Evolutionary conservation across 139 green algal species (phyloP).

Genomic region (Tetratostichococcus sp.): DNA sequence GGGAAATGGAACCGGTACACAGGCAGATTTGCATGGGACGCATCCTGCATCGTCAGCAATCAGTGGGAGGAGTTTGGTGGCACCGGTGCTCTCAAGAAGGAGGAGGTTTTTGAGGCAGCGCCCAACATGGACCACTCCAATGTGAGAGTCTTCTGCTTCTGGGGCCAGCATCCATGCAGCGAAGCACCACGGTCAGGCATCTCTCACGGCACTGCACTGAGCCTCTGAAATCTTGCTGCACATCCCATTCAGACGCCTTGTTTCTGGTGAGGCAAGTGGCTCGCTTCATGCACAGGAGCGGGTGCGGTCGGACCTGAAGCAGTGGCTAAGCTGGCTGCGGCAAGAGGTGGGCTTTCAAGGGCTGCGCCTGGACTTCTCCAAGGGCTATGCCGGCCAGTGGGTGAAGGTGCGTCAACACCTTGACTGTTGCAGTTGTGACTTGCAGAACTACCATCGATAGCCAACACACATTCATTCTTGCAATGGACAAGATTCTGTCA

Average conservation of each 20-base stretch:
- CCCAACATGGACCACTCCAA: slow-evolving; percentile 10
- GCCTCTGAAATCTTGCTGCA: neutral
- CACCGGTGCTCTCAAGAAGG: slow-evolving; percentile 2
- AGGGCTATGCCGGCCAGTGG: slow-evolving; percentile 41
- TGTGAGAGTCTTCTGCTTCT: neutral
- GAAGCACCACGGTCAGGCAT: no score
- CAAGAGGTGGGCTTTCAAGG: slow-evolving; percentile 57
- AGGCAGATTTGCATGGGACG: slow-evolving; percentile 4
- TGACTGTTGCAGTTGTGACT: no score
- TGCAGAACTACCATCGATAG: no score
- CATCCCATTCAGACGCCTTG: neutral
- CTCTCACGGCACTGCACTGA: no score
- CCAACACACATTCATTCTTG: no score
- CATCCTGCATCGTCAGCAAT: neutral
- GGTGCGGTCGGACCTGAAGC: slow-evolving; percentile 57
- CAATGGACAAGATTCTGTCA: neutral
- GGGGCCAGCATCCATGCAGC: no score
- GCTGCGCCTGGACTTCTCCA: slow-evolving; percentile 66
- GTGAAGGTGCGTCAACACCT: slow-evolving; percentile 3
- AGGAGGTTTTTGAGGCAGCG: neutral
- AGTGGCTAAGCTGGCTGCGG: slow-evolving; percentile 73
- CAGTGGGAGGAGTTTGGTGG: neutral
- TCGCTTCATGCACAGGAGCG: slow-evolving; percentile 29
- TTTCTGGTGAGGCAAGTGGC: no score
- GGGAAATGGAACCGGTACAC: slow-evolving; percentile 28